These are phyloP conservation scores for Eucalyptus regnans DNA, from an alignment of 345 rosid species.

Conservation along the genomic window DNA sequence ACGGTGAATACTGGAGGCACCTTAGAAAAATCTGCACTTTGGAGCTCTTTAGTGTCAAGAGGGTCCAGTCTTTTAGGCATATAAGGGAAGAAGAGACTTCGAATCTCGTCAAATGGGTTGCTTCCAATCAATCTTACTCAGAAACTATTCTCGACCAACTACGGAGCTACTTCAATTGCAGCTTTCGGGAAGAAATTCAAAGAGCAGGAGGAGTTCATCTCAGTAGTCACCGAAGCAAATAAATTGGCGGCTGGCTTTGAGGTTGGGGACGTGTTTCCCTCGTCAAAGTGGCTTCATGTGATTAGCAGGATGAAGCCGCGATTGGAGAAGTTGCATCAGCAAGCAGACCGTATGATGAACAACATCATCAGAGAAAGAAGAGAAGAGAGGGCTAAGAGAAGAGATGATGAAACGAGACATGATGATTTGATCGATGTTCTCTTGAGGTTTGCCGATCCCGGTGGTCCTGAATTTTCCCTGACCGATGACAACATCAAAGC, in stretches of 20 bases:
- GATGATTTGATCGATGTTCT: conserved; percentile 9
- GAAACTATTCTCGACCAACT: background rate
- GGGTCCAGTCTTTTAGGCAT: conserved; percentile 3
- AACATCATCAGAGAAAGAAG: background rate
- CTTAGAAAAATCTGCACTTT: conserved; percentile 3
- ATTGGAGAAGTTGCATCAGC: background rate
- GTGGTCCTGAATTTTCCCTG: background rate
- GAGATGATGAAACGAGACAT: background rate
- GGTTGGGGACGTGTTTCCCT: conserved; percentile 11
- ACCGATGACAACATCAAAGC: conserved; percentile 13
- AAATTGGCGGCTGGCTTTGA: background rate
- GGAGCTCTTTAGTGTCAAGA: conserved; percentile 5
- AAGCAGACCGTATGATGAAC: background rate
- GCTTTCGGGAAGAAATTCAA: conserved; percentile 4
- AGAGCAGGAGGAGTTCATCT: conserved; percentile 1
- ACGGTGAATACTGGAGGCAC: conserved; percentile 13
- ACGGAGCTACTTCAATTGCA: background rate
- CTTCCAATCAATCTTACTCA: conserved; percentile 1
- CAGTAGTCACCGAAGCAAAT: background rate
- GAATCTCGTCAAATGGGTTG: background rate
- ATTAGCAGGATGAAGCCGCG: background rate
- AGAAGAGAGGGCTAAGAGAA: background rate
- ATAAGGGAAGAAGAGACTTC: conserved; percentile 8
- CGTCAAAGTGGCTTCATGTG: background rate
- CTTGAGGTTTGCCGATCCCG: background rate